phyloP scores from a whole-genome alignment of 768 basidiomycete species.

The Pleurotus tuber-regium region DNA sequence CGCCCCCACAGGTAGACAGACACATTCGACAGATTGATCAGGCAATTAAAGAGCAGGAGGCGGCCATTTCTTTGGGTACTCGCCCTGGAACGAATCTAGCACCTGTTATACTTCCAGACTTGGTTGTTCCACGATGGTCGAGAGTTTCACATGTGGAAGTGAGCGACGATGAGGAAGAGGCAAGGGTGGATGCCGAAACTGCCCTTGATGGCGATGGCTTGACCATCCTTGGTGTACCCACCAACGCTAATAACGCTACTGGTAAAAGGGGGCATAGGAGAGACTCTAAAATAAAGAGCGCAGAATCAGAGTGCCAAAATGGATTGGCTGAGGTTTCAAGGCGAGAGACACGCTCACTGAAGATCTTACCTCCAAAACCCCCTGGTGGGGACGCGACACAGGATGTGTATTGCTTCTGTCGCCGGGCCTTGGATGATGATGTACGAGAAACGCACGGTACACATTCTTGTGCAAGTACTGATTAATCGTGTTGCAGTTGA shows the following conservation, averaged over 20 bases:
- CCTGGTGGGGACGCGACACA: background rate
- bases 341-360: conserved; percentile 3
- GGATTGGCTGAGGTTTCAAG: background rate
- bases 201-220: background rate
- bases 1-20: conserved; percentile 63
- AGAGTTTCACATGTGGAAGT: conserved; percentile 28
- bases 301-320: background rate
- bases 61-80: conserved; percentile 49
- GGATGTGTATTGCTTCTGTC: conserved; percentile 4
- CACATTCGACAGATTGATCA: conserved; percentile 79
- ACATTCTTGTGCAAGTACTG: no score
- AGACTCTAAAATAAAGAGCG: background rate
- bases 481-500: conserved; percentile 55
- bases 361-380: conserved; percentile 6
- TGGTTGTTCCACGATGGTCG: conserved; percentile 52
- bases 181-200: background rate
- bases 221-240: background rate
- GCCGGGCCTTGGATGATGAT: background rate
- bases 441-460: no score
- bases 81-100: conserved; percentile 45
- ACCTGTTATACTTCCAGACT: conserved; percentile 58
- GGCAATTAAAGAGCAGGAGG: conserved; percentile 62
- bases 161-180: conserved; percentile 7
- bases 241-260: background rate
- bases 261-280: background rate